A percentile compares a stretch with the other conserved stretches of the same genome.
These are phyloP conservation scores for Polytrichum commune DNA, from an alignment of 225 moss, liverwort and hornwort genomes.

Conservation along the genomic window DNA sequence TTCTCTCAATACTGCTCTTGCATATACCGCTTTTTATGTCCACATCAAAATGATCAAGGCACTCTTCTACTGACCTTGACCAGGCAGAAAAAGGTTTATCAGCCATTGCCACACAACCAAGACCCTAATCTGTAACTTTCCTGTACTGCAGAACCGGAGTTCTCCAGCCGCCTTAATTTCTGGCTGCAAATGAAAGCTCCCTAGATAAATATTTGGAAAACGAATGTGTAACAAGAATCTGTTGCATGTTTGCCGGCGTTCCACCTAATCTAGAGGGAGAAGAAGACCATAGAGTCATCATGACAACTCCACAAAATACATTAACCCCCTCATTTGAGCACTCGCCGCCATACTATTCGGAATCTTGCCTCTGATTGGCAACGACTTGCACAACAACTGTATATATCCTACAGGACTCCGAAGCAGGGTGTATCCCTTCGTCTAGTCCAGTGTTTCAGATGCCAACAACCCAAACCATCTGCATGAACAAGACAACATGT, in stretches of 20 bases:
- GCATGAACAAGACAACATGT: too few species aligned
- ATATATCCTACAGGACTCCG: too few species aligned
- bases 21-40: slow-evolving; percentile 65
- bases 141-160: neutral
- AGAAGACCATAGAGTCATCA: slow-evolving; percentile 1
- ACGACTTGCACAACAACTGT: too few species aligned
- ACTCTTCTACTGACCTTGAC: slow-evolving; percentile 64
- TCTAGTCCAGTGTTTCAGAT: too few species aligned
- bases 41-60: slow-evolving; percentile 62
- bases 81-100: slow-evolving; percentile 67
- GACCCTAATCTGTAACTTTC: neutral
- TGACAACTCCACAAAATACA: too few species aligned
- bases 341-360: too few species aligned
- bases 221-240: neutral
- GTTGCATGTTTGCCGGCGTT: neutral
- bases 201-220: neutral
- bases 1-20: slow-evolving; percentile 42
- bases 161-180: neutral
- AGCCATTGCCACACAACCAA: slow-evolving; percentile 30
- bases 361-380: too few species aligned
- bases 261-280: neutral
- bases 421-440: too few species aligned
- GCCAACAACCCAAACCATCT: too few species aligned
- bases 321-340: too few species aligned
- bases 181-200: neutral